Evolutionary conservation across 352 stramenopile species (phyloP).

Genomic region (Lagenidium giganteum): DNA sequence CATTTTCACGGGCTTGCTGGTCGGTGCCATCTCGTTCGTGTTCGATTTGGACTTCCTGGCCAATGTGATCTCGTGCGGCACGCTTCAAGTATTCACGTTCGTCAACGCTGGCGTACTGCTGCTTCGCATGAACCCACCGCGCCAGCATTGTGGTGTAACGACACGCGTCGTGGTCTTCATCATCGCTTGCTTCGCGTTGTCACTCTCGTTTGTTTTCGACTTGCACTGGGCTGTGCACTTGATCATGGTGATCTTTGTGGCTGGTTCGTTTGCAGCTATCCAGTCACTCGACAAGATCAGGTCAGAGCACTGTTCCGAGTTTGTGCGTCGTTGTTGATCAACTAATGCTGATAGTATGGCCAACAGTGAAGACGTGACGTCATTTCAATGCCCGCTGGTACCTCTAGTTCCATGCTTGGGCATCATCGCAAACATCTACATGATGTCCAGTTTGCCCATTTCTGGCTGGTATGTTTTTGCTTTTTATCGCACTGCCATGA

Average conservation of each 20-base stretch:
- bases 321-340: no score
- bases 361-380: slow-evolving; percentile 20
- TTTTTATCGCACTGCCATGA: no score
- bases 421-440: slow-evolving; percentile 65
- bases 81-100: slow-evolving; percentile 85
- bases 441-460: slow-evolving; percentile 51
- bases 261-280: no score
- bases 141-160: slow-evolving; percentile 24
- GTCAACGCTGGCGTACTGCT: slow-evolving; percentile 86
- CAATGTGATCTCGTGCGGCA: slow-evolving; percentile 86
- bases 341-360: background rate
- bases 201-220: slow-evolving; percentile 50
- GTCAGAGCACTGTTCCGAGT: slow-evolving; percentile 7
- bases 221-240: slow-evolving; percentile 35
- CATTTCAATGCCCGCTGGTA: slow-evolving; percentile 60
- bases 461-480: slow-evolving; percentile 42
- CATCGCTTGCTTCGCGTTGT: slow-evolving; percentile 37
- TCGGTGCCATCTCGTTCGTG: slow-evolving; percentile 67
- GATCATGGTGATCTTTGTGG: no score
- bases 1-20: slow-evolving; percentile 71
- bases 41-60: slow-evolving; percentile 82
- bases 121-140: slow-evolving; percentile 41
- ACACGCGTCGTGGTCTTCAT: slow-evolving; percentile 42
- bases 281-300: no score
- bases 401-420: slow-evolving; percentile 50